These are phyloP conservation scores for Apiotrichum akiyoshidainum DNA, from an alignment of 1,284 basidiomycete genomes.

Conservation along the genomic window DNA sequence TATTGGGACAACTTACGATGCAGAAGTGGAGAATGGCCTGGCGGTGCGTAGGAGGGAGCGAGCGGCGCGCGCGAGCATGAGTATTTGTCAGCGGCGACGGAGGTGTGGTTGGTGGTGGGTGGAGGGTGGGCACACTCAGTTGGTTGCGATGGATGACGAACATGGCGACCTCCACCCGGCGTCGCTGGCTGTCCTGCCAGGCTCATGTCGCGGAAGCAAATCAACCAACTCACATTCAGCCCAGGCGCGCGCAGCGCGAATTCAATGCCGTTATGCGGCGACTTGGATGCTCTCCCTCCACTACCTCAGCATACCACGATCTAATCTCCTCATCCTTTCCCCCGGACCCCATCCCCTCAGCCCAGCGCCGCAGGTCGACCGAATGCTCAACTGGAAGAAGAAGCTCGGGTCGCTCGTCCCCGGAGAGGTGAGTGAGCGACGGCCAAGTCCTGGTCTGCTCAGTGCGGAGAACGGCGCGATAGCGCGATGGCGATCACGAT, in stretches of 20 bases:
- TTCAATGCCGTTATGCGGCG: neutral
- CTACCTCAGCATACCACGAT: no score
- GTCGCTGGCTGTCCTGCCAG: neutral
- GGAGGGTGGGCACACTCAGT: no score
- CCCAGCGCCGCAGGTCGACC: neutral
- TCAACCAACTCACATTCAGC: neutral
- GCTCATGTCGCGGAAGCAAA: neutral
- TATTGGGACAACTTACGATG: neutral
- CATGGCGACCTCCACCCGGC: neutral
- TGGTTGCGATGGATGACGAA: neutral
- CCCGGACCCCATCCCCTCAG: no score
- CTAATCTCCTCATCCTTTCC: no score
- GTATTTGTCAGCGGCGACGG: neutral
- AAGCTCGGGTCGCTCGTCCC: slow-evolving; percentile 24
- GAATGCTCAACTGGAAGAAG: slow-evolving; percentile 24
- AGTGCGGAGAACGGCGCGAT: no score
- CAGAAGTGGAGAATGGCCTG: slow-evolving; percentile 2
- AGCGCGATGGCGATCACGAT: no score
- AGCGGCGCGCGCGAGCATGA: neutral
- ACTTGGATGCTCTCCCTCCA: no score
- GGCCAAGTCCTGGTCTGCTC: no score
- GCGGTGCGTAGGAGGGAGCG: neutral
- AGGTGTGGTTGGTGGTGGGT: neutral
- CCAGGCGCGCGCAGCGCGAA: neutral
- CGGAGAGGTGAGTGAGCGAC: slow-evolving; percentile 21